Evolutionary conservation across 768 basidiomycete species (phyloP), one percentile per base, ranked within the genome.

Genomic region (Kwoniella mangroviensis): DNA sequence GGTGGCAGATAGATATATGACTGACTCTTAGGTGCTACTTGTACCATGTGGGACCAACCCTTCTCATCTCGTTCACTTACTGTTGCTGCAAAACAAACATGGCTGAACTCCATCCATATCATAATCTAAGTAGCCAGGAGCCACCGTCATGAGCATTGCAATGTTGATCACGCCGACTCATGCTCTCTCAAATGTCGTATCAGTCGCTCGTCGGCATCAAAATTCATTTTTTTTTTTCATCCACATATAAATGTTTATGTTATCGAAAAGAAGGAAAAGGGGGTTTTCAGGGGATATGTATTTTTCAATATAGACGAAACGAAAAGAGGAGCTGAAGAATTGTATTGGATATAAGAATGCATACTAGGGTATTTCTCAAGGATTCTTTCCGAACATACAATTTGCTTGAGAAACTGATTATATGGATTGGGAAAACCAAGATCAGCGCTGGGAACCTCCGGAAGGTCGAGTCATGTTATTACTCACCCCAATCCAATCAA

Each of bases 221-320:
- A 62, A 58, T 66, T 66, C 65, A 66, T 66, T 34, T 34, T 66
- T 34, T 34, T 66, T 66, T 60, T 60, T 66, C 65, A 58, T 66
- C 58, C 65, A 58, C 55, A 58, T 66, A 43, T 60, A 60, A 26
- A 60, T 40, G 34, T 40, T 54, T 52, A 21, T 54, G 34, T 54
- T n/a, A 42, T 64, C 52, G 40, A 64, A 53, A 53, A 56, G 40
- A 19, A n/a, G 34, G 13, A 56, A 34, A n/a, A 56, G 28, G 41
- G 28, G 21, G 56, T 43, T 65, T 28, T 56, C 11, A 28, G 11
- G 42, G 28, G 24, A 58, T 34, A 34, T 34, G 6, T 34, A 34
- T 34, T 34, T 28, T 34, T 34, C 9, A 34, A 34, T 34, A 34
- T 34, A 34, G 34, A 7, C 34, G 34, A 34, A 34, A 34, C 34